Percentiles rank a stretch among this genome's conserved stretches.
Conservation (phyloP, 495 filamentous ascomycete species). For the Podospora pseudopauciseta region DNA sequence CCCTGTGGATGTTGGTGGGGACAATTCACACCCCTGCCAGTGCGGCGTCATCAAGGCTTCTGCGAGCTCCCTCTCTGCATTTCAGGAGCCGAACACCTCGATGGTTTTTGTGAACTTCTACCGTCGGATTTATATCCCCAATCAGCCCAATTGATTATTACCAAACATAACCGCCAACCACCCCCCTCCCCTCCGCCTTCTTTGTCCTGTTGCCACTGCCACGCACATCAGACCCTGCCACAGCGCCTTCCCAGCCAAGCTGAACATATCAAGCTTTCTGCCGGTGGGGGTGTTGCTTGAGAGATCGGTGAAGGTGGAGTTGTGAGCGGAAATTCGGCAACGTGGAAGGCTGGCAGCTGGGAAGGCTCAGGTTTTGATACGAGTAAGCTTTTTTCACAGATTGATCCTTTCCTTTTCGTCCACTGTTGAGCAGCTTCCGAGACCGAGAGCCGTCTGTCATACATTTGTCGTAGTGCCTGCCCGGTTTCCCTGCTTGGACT, state of each 20-base stretch:
- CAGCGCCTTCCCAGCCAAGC: not conserved
- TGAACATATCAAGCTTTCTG: conserved; percentile 1
- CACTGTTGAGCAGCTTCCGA: conserved; percentile 6
- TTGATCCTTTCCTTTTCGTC: not conserved
- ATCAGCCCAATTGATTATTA: not conserved
- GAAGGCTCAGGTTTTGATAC: conserved; percentile 1
- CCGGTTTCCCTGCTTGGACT: not conserved
- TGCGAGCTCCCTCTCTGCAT: not conserved
- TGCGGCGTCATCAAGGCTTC: conserved; percentile 19
- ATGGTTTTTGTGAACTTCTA: conserved; percentile 1
- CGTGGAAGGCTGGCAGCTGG: conserved; percentile 1
- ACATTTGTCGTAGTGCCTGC: not conserved
- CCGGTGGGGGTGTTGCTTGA: conserved; percentile 3
- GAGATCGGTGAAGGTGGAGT: conserved; percentile 8
- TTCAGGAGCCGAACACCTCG: conserved; percentile 11
- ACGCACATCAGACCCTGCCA: not conserved
- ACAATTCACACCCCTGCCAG: conserved; percentile 6
- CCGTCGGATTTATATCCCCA: not conserved
- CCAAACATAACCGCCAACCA: conserved; percentile 1
- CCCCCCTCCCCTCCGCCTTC: not conserved
- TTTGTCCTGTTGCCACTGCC: not conserved
- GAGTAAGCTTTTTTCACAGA: conserved; percentile 3
- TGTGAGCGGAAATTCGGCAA: conserved; percentile 5
- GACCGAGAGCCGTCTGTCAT: conserved; percentile 1
- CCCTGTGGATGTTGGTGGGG: not conserved